These are phyloP conservation scores for Lodderomyces parapsilosis DNA, from an alignment of 1,139 yeast species.

Conservation along the genomic window DNA sequence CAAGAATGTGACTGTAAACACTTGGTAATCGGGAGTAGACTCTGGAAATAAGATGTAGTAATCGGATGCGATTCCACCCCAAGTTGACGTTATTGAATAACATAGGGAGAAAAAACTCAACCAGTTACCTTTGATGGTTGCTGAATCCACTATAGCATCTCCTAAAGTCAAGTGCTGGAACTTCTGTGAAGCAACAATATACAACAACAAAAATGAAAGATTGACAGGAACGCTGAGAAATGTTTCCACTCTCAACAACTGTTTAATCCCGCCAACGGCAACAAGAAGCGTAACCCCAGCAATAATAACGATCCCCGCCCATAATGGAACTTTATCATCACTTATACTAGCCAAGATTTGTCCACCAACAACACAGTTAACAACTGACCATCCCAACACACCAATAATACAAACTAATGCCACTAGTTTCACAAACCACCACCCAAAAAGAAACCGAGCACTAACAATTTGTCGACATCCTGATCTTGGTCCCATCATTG, in stretches of 20 bases:
- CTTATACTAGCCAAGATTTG: conserved; percentile 70
- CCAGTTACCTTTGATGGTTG: conserved; percentile 59
- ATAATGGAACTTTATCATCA: conserved; percentile 60
- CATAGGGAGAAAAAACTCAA: conserved; percentile 71
- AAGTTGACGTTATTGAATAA: conserved; percentile 81
- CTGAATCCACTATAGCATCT: conserved; percentile 39
- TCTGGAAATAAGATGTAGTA: conserved; percentile 85
- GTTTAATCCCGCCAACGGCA: conserved; percentile 74
- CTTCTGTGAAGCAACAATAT: conserved; percentile 62
- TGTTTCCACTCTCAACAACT: conserved; percentile 67
- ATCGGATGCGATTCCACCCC: conserved; percentile 89
- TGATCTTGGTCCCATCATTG: conserved; percentile 83
- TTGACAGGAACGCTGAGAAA: conserved; percentile 69
- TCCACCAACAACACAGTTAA: conserved; percentile 83
- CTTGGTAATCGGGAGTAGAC: conserved; percentile 54
- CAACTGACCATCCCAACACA: conserved; percentile 84
- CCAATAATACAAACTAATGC: conserved; percentile 70
- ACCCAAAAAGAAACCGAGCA: conserved; percentile 75
- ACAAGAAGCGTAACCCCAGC: conserved; percentile 62
- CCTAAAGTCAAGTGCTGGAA: conserved; percentile 40
- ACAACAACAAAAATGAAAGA: conserved; percentile 65
- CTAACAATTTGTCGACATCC: conserved; percentile 88
- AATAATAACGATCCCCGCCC: conserved; percentile 73
- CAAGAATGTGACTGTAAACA: conserved; percentile 62
- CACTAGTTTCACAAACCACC: conserved; percentile 77